A percentile compares a stretch with the other conserved stretches of the same genome.
Evolutionary conservation across 495 filamentous ascomycete species (phyloP).

Genomic region (Hyphodiscus hymeniophilus): DNA sequence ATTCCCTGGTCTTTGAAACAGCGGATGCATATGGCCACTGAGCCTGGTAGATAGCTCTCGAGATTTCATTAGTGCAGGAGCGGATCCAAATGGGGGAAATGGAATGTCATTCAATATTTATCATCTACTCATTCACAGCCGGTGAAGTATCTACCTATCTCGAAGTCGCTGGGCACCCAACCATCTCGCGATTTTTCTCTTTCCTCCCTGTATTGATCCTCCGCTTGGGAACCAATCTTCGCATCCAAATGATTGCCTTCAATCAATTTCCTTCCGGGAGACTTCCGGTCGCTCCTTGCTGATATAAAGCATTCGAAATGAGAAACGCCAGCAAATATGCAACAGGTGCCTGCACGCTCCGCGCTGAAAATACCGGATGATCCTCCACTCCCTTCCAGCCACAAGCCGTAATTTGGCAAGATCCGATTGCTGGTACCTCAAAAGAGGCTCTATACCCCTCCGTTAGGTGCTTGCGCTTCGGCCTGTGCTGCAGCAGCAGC

Average conservation of each 20-base stretch:
- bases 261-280: too few relatives aligned
- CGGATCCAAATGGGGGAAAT: too few relatives aligned
- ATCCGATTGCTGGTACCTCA: too few relatives aligned
- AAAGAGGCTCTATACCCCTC: slow-evolving; percentile 6
- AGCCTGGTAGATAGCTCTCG: too few relatives aligned
- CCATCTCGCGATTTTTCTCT: not conserved
- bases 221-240: not conserved
- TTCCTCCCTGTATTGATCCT: not conserved
- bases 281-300: too few relatives aligned
- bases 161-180: slow-evolving; percentile 4
- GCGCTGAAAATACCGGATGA: not conserved
- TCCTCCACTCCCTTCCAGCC: not conserved
- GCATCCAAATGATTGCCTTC: too few relatives aligned
- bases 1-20: too few relatives aligned
- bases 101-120: too few relatives aligned
- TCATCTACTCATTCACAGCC: slow-evolving; percentile 3
- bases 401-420: too few relatives aligned
- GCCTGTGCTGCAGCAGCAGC: slow-evolving; percentile 11
- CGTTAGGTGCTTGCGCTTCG: slow-evolving; percentile 12
- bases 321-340: slow-evolving; percentile 2
- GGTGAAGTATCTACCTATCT: slow-evolving; percentile 13
- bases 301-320: too few relatives aligned
- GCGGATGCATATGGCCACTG: too few relatives aligned
- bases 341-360: not conserved
- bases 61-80: too few relatives aligned